A percentile compares a stretch with the other conserved stretches of the same genome.
Conservation (phyloP, 202 grass and related monocot genomes). For the Schoenoplectus triqueter region DNA sequence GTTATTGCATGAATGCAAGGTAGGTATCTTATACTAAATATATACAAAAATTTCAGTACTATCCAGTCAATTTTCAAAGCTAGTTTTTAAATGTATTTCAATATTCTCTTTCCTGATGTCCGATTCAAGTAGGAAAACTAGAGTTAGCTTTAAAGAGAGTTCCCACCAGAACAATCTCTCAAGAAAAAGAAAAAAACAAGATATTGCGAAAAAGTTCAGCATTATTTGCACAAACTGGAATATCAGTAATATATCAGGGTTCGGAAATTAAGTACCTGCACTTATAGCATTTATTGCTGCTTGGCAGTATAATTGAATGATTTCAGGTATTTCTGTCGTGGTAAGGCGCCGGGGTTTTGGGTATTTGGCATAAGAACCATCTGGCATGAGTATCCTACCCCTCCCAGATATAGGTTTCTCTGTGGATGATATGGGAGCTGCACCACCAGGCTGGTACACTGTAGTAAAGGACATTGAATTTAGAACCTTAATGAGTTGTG, state of each 20-base stretch:
- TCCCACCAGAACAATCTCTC: background rate
- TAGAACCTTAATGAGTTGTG: constrained; percentile 14
- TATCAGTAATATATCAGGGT: background rate
- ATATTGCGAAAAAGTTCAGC: background rate
- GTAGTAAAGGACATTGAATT: constrained; percentile 19
- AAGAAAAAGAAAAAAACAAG: background rate
- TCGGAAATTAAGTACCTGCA: constrained; percentile 57
- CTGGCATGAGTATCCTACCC: constrained; percentile 90
- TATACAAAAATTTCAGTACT: background rate
- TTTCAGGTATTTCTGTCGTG: constrained; percentile 59
- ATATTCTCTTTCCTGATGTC: background rate
- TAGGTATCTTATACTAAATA: background rate
- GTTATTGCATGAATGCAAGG: background rate
- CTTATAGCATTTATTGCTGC: constrained; percentile 71
- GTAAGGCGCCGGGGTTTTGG: constrained; percentile 59
- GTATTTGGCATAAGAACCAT: constrained; percentile 71
- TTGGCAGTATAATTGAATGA: constrained; percentile 79
- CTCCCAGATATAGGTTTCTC: constrained; percentile 82
- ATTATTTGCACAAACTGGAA: constrained; percentile 5
- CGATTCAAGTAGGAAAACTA: background rate
- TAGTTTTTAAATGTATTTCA: background rate
- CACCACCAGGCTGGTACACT: constrained; percentile 79
- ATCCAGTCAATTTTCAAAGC: background rate
- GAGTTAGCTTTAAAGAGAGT: background rate
- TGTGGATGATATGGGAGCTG: constrained; percentile 83